phyloP scores from a whole-genome alignment of 805 yeast genomes.

The Metschnikowia colocasiae region DNA sequence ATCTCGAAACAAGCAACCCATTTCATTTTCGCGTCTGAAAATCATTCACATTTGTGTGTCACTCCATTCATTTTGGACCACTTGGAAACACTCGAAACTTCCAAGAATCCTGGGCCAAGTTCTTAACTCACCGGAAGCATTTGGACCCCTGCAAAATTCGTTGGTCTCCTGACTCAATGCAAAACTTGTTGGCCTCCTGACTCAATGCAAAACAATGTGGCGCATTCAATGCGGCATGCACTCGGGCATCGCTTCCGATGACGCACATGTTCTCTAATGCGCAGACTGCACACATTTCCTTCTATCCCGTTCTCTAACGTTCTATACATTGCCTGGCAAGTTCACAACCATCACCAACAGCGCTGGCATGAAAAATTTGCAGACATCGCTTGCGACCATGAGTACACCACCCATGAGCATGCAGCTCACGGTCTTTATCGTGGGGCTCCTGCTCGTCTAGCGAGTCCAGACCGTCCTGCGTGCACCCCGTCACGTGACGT shows the following conservation, averaged over 20 bases:
- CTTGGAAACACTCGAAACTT: no score
- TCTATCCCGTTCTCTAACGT: neutral
- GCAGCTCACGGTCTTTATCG: neutral
- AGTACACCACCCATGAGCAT: neutral
- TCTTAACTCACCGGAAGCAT: no score
- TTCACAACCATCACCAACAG: neutral
- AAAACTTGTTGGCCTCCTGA: neutral
- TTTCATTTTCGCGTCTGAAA: neutral
- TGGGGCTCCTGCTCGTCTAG: neutral
- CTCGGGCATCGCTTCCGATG: neutral
- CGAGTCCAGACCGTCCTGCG: no score
- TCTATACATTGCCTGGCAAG: neutral
- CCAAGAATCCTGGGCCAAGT: no score
- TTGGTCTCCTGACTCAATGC: no score
- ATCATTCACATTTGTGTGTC: no score
- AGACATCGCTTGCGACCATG: no score
- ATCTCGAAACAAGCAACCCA: neutral
- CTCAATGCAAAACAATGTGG: neutral
- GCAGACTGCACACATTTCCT: neutral
- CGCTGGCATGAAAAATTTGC: neutral
- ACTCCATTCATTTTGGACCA: no score
- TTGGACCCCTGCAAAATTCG: no score
- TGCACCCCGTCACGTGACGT: no score
- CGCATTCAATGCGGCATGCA: neutral
- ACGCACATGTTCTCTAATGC: neutral